Conservation (phyloP, 1,284 basidiomycete genomes). For the Sporisorium exsertum region DNA sequence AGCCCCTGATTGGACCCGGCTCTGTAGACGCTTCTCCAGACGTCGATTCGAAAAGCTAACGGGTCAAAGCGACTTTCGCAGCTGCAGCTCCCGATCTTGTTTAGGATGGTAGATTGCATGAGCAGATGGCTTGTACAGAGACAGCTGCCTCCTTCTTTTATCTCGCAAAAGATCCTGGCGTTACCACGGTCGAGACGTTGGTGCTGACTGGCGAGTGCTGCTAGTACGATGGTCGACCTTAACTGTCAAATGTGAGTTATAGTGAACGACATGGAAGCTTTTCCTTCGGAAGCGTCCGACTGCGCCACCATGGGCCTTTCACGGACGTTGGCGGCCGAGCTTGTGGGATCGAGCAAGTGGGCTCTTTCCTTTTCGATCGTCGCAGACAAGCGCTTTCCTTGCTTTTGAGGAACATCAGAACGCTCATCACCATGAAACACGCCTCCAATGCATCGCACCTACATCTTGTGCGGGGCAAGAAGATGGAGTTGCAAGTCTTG, state of each 20-base stretch:
- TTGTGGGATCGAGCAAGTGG: conserved; percentile 2
- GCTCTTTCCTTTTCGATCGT: conserved; percentile 9
- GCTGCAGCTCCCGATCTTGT: conserved; percentile 2
- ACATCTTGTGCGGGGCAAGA: neutral
- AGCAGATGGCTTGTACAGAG: too few relatives aligned
- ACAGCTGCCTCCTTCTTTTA: too few relatives aligned
- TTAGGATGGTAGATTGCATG: neutral
- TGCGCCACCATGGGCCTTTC: conserved; percentile 14
- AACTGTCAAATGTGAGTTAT: neutral
- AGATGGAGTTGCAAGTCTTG: neutral
- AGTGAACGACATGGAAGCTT: neutral
- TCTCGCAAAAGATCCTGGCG: too few relatives aligned
- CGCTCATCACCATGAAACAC: too few relatives aligned
- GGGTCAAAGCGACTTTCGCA: neutral
- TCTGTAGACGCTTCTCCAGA: neutral
- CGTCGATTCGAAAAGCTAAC: neutral
- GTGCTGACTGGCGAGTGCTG: neutral
- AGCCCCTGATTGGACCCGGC: conserved; percentile 32
- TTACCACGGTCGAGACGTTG: neutral
- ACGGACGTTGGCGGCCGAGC: conserved; percentile 21
- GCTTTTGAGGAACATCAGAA: neutral
- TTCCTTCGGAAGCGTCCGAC: neutral
- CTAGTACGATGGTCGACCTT: neutral
- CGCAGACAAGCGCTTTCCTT: neutral
- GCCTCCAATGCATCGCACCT: too few relatives aligned